phyloP scores from a whole-genome alignment of 2,329 filamentous ascomycete species.

The Colletotrichum sp. region DNA sequence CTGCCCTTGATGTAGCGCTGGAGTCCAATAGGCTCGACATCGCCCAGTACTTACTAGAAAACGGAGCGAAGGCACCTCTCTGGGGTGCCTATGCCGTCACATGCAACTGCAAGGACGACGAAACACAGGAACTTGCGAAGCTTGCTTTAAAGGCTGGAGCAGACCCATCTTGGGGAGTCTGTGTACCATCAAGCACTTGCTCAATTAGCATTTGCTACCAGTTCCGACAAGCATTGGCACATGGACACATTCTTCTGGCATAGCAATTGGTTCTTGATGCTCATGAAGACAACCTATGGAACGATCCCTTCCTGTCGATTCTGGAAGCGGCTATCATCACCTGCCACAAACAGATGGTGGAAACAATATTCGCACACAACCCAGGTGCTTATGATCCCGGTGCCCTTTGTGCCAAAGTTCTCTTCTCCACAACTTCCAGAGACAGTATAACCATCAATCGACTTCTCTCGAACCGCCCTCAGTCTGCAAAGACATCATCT shows the following conservation, averaged over 20 bases:
- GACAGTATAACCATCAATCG: neutral
- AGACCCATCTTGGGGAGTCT: neutral
- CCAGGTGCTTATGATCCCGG: neutral
- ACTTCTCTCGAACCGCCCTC: neutral
- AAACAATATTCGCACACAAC: neutral
- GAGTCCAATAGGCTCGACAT: too few relatives aligned
- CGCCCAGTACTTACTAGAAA: neutral
- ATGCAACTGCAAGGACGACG: rapidly evolving
- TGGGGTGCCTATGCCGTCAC: rapidly evolving
- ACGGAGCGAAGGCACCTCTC: neutral
- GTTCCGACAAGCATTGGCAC: too few relatives aligned
- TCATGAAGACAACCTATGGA: neutral
- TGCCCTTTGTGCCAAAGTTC: neutral
- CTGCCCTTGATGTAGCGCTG: neutral
- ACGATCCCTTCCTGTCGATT: neutral
- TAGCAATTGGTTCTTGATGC: neutral
- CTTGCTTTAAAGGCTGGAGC: neutral
- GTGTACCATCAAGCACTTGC: too few relatives aligned
- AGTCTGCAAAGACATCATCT: neutral
- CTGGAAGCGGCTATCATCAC: neutral
- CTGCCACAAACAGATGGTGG: too few relatives aligned
- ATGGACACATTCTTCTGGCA: rapidly evolving
- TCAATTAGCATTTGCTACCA: too few relatives aligned
- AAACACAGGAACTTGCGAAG: rapidly evolving
- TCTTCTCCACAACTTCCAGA: rapidly evolving